Evolutionary conservation across 2,329 filamentous ascomycete species (phyloP), one percentile per base, ranked within the genome.

Genomic region (Pseudogymnoascus sp.): DNA sequence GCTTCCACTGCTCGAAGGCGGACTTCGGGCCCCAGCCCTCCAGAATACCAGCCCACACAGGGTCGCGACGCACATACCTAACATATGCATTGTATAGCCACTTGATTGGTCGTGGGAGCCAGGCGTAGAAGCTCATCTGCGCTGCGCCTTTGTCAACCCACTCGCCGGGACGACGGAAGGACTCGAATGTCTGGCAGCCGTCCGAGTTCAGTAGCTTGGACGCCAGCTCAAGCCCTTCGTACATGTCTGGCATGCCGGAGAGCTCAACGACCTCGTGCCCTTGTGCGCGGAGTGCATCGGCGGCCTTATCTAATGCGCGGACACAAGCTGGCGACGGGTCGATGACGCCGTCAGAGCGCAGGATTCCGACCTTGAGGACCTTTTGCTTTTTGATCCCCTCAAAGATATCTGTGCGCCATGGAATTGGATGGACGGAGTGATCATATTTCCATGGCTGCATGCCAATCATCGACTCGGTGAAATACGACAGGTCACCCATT

Each of bases 381-480:
- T 83, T 83, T 74, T 86, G 88, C 31, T 82, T 79, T 37, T 78
- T 75, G 64, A 83, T 86, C 50, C 86, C 84, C 14, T 80, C 73
- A 67, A 86, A 83, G 1, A 86, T 70, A 0, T 88, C 80, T 2
- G 80, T 73, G 64, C 89, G 80, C 93, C 93, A 97, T 2, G 83
- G 79, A n/a, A 97, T 80, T 0, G 91, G 92, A 71, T 96, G 91
- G 1, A 93, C 90, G 0, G 85, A 88, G 69, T 91, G 87, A 72
- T 96, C 93, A 71, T 96, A 96, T 64, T 83, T 87, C 93, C 93
- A 97, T 0, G 92, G 91, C 75, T 90, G 80, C 86, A 95, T 93
- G 61, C 84, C 78, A 63, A 97, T 83, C 62, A 97, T 78, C 6
- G 86, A 83, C 61, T 86, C 85, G 3, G 90, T 90, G 74, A 97